Evolutionary conservation across 176 grass and related monocot species (phyloP).

Genomic region (Zizania latifolia): DNA sequence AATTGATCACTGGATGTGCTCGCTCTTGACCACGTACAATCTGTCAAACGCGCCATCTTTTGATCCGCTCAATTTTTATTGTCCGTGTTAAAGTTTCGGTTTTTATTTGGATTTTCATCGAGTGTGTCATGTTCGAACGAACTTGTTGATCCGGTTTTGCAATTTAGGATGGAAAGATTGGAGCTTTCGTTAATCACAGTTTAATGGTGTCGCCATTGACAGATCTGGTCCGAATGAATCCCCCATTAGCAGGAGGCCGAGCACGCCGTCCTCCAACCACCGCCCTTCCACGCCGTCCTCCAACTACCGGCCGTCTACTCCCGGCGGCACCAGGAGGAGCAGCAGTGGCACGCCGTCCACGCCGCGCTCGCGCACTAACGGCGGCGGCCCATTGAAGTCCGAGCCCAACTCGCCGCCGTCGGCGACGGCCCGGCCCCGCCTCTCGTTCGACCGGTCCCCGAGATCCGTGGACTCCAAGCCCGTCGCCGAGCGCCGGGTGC

Average conservation of each 20-base stretch:
- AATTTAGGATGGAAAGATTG: neutral
- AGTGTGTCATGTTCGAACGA: neutral
- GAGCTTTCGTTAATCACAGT: neutral
- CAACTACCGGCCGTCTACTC: slow-evolving; percentile 41
- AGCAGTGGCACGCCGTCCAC: slow-evolving; percentile 41
- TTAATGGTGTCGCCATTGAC: slow-evolving; percentile 20
- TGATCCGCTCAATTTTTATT: neutral
- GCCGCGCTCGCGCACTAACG: slow-evolving; percentile 51
- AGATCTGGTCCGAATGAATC: slow-evolving; percentile 94
- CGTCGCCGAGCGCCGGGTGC: slow-evolving; percentile 59
- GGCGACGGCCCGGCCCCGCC: slow-evolving; percentile 45
- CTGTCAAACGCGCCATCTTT: neutral
- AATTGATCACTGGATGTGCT: neutral
- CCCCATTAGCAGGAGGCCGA: slow-evolving; percentile 57
- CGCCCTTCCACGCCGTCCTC: slow-evolving; percentile 41
- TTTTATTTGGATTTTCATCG: neutral
- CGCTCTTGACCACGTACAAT: neutral
- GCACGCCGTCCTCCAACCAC: slow-evolving; percentile 51
- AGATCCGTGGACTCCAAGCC: slow-evolving; percentile 70
- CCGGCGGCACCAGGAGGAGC: slow-evolving; percentile 35
- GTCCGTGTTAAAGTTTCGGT: neutral
- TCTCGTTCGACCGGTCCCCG: slow-evolving; percentile 83
- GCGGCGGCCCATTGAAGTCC: slow-evolving; percentile 46
- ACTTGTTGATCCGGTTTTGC: neutral
- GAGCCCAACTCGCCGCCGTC: slow-evolving; percentile 65